Conservation (phyloP, 1,284 basidiomycete species). For the Irpex sp. region DNA sequence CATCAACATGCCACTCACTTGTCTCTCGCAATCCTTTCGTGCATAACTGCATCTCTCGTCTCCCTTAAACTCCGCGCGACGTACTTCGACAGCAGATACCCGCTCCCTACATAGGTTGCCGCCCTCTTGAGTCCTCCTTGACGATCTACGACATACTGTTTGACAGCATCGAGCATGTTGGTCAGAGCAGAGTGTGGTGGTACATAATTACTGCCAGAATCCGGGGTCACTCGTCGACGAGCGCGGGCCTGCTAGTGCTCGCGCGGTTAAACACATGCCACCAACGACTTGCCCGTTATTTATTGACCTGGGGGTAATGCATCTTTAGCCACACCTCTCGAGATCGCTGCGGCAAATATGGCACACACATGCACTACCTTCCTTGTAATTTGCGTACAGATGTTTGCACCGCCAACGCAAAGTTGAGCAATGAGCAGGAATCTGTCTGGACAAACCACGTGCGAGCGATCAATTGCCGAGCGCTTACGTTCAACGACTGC, state of each 20-base stretch:
- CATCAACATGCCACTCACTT: constrained; percentile 48
- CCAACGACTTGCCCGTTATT: not conserved
- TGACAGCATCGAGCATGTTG: constrained; percentile 24
- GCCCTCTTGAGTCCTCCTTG: constrained; percentile 40
- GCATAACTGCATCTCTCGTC: constrained; percentile 61
- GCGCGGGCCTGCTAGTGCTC: too few species aligned
- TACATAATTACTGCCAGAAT: not conserved
- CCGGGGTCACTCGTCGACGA: not conserved
- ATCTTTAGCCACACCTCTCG: too few species aligned
- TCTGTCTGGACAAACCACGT: constrained; percentile 25
- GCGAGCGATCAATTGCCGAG: constrained; percentile 9
- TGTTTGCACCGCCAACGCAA: too few species aligned
- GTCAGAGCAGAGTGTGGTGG: constrained; percentile 11
- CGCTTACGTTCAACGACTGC: not conserved
- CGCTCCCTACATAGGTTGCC: constrained; percentile 52
- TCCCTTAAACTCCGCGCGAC: constrained; percentile 63
- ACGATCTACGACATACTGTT: constrained; percentile 45
- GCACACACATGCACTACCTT: too few species aligned
- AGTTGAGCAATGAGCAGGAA: too few species aligned
- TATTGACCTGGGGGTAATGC: not conserved
- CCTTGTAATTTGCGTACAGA: too few species aligned
- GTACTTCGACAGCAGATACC: constrained; percentile 70
- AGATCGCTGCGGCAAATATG: too few species aligned
- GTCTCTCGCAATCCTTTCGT: constrained; percentile 67
- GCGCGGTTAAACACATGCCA: not conserved